phyloP scores from a whole-genome alignment of 306 rosid genomes.

The Sphenostylis stenocarpa region DNA sequence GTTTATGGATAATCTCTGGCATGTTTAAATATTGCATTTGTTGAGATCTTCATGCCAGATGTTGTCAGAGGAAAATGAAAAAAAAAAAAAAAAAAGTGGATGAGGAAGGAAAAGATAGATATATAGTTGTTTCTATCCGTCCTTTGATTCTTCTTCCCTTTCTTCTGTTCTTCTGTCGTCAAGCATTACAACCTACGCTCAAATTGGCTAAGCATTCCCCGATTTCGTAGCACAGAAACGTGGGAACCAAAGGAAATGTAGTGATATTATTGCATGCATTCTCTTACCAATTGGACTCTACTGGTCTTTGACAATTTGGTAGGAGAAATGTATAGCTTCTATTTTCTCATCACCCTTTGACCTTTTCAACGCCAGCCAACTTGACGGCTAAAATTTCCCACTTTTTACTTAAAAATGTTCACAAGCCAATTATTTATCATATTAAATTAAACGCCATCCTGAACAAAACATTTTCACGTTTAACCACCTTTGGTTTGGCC shows the following conservation, averaged over 20 bases:
- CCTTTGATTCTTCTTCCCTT: conserved; percentile 10
- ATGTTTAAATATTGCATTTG: not conserved
- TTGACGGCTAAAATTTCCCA: not conserved
- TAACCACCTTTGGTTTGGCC: not conserved
- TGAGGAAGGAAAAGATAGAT: conserved; percentile 32
- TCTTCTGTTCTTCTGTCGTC: conserved; percentile 29
- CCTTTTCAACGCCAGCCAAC: conserved; percentile 38
- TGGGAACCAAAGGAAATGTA: conserved; percentile 35
- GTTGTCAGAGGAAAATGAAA: conserved; percentile 28
- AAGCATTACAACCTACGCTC: conserved; percentile 29
- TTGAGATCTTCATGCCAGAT: not conserved
- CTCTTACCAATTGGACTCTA: conserved; percentile 12
- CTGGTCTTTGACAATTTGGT: conserved; percentile 28
- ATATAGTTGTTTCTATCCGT: conserved; percentile 32
- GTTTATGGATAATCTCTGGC: not conserved
- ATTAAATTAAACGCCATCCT: not conserved
- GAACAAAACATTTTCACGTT: not conserved
- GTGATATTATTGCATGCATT: not conserved
- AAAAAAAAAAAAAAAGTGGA: not conserved
- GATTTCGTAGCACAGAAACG: conserved; percentile 44
- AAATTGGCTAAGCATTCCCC: conserved; percentile 41
- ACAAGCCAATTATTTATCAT: not conserved
- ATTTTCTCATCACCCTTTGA: conserved; percentile 30
- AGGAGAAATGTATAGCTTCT: not conserved
- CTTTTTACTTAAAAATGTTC: not conserved